Base-by-base conservation (phyloP, 2,329 filamentous ascomycete genomes). In the Claviceps digitariae region DNA sequence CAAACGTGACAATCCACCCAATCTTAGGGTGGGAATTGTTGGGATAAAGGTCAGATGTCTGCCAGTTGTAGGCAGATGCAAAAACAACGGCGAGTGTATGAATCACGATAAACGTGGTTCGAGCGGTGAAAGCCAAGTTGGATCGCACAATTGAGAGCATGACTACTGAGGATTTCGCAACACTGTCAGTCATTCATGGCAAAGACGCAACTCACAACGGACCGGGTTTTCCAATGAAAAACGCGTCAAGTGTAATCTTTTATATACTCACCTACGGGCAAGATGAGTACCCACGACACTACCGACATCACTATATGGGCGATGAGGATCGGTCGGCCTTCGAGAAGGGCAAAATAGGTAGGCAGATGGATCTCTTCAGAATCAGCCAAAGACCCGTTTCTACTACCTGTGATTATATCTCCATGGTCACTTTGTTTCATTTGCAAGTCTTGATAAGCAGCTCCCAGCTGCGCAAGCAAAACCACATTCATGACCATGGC, bases 1-100 rank as follows among this genome's bases (percentile, higher is more conserved):
- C 73, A 74, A 81, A 86, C 3, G 86, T 91, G 31, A 85, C 76
- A 44, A 87, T 74, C 91, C 91, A 97, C 52, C 90, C 90, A 45
- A 91, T 77, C 66, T 87, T 90, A 71, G 90, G 83, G 67, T 96
- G 90, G n/a, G 85, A 80, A 64, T 95, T 95, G 64, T 86, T 84
- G 34, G 83, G 82, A 65, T 95, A 96, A 23, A 96, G 72, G 63
- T 95, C 87, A 1, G 90, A 89, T 0, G 89, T 95, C 57, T 79
- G 82, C 54, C 78, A 75, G 65, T 93, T 89, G 73, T 95, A 95
- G 36, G 88, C 71, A 50, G 79, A 76, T 8, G 79, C 82, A 27
- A 86, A 65, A 15, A 87, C 62, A 25, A 90, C 59, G 20, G 84
- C 87, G 1, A 84, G 59, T 3, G 73, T 75, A 63, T 90, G 88